Evolutionary conservation across 1,284 basidiomycete species (phyloP).

Genomic region (Xerocomus nothofagi): DNA sequence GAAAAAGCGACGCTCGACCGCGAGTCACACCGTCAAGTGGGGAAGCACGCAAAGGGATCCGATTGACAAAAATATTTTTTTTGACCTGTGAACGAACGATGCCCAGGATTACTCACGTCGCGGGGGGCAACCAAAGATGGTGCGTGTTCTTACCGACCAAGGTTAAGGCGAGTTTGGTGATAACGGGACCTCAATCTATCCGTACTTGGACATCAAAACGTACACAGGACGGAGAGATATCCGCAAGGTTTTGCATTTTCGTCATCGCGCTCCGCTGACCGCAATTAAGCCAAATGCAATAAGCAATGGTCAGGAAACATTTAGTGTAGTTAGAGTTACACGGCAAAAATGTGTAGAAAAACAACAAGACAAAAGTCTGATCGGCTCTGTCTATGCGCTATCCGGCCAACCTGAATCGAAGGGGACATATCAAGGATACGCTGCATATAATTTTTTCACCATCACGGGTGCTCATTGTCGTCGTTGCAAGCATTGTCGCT

Average conservation of each 20-base stretch:
- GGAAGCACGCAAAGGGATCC: not conserved
- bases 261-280: constrained; percentile 10
- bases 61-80: not conserved
- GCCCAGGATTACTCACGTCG: constrained; percentile 8
- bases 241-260: constrained; percentile 18
- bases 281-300: constrained; percentile 33
- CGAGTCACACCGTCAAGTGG: not conserved
- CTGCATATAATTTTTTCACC: constrained; percentile 6
- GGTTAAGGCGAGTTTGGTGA: constrained; percentile 3
- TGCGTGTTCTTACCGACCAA: constrained; percentile 1
- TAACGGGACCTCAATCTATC: constrained; percentile 31
- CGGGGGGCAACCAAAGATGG: not conserved
- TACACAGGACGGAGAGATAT: constrained; percentile 15
- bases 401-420: not conserved
- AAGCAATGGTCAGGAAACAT: constrained; percentile 14
- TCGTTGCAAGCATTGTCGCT: constrained; percentile 12
- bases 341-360: not conserved
- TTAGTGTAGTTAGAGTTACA: constrained; percentile 22
- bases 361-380: not conserved
- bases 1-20: too few relatives aligned
- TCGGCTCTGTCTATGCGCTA: not conserved
- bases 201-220: constrained; percentile 19
- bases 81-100: not conserved
- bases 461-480: constrained; percentile 7
- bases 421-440: constrained; percentile 1